A percentile compares a stretch with the other conserved stretches of the same genome.
phyloP scores from a whole-genome alignment of 2,329 filamentous ascomycete species.

The Aspergillus thermomutatus region DNA sequence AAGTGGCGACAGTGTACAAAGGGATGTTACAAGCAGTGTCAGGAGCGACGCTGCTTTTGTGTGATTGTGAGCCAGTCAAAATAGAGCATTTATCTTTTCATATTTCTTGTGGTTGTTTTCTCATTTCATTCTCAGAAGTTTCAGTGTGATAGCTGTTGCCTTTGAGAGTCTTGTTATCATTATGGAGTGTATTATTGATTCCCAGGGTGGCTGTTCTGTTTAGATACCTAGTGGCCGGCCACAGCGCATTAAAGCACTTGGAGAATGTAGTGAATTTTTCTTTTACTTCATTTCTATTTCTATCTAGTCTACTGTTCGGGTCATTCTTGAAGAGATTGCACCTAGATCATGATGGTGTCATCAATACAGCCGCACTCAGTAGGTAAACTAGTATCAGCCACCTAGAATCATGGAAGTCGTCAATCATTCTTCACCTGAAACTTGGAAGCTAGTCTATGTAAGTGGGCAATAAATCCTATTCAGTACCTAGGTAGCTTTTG shows the following conservation, averaged over 20 bases:
- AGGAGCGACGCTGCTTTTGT: constrained; percentile 30
- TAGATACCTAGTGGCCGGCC: not conserved
- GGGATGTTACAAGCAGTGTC: constrained; percentile 22
- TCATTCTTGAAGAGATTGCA: not conserved
- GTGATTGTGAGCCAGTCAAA: constrained; percentile 4
- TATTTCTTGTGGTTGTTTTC: not conserved
- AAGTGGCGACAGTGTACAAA: constrained; percentile 8
- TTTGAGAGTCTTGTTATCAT: not conserved
- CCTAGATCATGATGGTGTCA: not conserved
- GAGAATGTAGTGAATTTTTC: not conserved
- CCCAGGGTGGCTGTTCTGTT: not conserved
- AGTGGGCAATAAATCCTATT: not conserved
- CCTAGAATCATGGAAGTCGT: not conserved
- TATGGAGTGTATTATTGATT: not conserved
- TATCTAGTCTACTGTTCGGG: not conserved
- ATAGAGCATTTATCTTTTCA: not conserved
- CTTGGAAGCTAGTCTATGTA: not conserved
- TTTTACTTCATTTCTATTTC: not conserved
- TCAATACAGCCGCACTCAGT: not conserved
- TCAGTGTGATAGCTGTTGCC: not conserved
- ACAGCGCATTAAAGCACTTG: not conserved
- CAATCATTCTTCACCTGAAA: not conserved
- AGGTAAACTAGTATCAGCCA: not conserved
- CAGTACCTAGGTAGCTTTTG: not conserved
- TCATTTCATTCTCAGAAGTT: not conserved